These are phyloP conservation scores for Ligustrum vulgare DNA, from an alignment of 257 asterid genomes.

Conservation along the genomic window DNA sequence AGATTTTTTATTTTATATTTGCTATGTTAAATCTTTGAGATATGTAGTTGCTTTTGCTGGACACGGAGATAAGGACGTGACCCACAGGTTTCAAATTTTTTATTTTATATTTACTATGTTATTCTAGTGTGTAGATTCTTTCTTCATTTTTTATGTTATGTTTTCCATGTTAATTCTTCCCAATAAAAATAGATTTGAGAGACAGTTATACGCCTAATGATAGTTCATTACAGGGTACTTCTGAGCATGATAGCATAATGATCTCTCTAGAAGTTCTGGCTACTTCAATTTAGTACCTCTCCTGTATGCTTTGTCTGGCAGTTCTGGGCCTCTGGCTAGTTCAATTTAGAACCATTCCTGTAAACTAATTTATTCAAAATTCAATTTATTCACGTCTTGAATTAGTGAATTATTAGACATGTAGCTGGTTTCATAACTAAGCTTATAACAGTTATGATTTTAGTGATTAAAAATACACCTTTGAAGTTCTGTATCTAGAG, in stretches of 20 bases:
- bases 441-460: too few species aligned
- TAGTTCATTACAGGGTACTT: conserved; percentile 4
- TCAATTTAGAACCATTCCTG: not conserved
- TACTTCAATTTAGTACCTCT: not conserved
- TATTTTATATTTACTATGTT: conserved; percentile 17
- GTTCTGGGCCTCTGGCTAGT: not conserved
- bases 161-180: not conserved
- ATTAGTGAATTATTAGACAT: too few species aligned
- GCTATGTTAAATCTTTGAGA: conserved; percentile 56
- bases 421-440: too few species aligned
- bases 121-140: conserved; percentile 10
- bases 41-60: conserved; percentile 97
- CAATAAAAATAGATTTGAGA: not conserved
- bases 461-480: too few species aligned
- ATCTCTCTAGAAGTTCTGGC: not conserved
- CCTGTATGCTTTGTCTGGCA: not conserved
- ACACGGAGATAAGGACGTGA: conserved; percentile 94
- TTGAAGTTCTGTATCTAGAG: not conserved
- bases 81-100: conserved; percentile 75
- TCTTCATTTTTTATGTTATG: not conserved
- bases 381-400: too few species aligned
- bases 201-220: not conserved
- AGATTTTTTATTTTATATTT: conserved; percentile 24
- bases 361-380: not conserved
- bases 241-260: not conserved